Percentiles rank a stretch among this genome's conserved stretches.
phyloP scores from a whole-genome alignment of 2,329 filamentous ascomycete genomes.

The Macrophomina pseudophaseolina region DNA sequence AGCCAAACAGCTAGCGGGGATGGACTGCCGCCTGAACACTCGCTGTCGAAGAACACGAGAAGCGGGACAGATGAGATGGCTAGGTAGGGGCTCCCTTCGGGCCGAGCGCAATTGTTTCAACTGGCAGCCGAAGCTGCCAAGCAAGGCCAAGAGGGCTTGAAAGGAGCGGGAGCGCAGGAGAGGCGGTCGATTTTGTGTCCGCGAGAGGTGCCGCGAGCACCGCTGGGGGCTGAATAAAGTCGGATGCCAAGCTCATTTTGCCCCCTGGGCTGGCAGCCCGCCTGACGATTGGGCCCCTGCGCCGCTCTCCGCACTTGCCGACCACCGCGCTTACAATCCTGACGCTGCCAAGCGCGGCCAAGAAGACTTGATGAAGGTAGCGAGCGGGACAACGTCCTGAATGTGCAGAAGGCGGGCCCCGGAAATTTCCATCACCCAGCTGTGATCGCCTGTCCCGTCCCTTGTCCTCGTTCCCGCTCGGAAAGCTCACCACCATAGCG shows the following conservation, averaged over 20 bases:
- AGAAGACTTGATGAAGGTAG: conserved; percentile 16
- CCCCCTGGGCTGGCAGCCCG: not conserved
- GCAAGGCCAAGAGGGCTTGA: conserved; percentile 12
- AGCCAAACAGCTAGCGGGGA: not conserved
- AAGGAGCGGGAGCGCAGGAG: not conserved
- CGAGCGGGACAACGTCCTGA: conserved; percentile 3
- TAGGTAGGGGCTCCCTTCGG: not conserved
- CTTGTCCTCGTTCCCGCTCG: not conserved
- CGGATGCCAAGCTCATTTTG: conserved; percentile 4
- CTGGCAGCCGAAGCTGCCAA: conserved; percentile 7
- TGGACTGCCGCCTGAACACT: not conserved
- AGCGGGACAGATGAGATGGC: not conserved
- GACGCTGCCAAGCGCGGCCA: conserved; percentile 20
- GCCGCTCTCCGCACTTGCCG: not conserved
- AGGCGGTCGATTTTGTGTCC: not conserved
- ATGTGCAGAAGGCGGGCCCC: not conserved
- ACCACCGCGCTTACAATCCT: conserved; percentile 4
- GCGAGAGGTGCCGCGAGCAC: not conserved
- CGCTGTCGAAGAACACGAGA: conserved; percentile 2
- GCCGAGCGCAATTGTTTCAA: conserved; percentile 18
- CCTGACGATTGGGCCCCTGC: conserved; percentile 12
- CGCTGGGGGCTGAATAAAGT: not conserved
- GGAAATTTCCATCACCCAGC: conserved; percentile 12
- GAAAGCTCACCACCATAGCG: not conserved
- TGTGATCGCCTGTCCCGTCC: not conserved